Evolutionary conservation across 192 early-diverging fungal species (phyloP), one percentile per base, ranked within the genome.

Genomic region (Blastocladiella britannica): DNA sequence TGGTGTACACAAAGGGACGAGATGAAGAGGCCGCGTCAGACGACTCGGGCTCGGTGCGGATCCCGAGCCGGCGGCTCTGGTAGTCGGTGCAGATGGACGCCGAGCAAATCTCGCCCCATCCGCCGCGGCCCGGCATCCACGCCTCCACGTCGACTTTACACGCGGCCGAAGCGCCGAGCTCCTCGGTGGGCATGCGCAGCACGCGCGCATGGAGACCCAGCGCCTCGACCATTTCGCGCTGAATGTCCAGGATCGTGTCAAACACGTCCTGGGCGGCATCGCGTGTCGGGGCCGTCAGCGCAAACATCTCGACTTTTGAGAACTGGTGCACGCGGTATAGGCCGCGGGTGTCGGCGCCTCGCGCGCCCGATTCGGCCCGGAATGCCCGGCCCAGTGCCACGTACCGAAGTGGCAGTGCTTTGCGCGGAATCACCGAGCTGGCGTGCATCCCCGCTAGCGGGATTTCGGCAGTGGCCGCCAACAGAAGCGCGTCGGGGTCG

Each of bases 311-410:
- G 0, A 95, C 86, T 62, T 95, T 95, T 26, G 80, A 86, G 62
- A 95, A 95, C 62, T 93, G 92, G 70, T 95, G 89, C 23, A 95
- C 80, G 2, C 92, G 75, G 69, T 93, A 95, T 26, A 95, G 64
- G 0, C 92, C 92, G 20, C 84, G 79, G 29, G 81, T 80, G 55
- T 95, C 89, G 37, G 76, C 74, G 0, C 82, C 85, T n/a, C 88
- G 76, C 0, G 88, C 77, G 0, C 86, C 82, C 1, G 89, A 87
- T 63, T 95, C 92, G 8, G 89, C 87, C 26, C 92, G 78, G 66
- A 91, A 93, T n/a, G 85, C 82, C 52, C 82, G 75, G 26, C 90
- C 84, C 26, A 88, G 76, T 1, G 83, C 92, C 22, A 87, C 92
- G 54, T 82, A 58, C 26, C 77, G 75, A 47, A 78, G 68, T 0